These are phyloP conservation scores for Exsudoporus floridanus DNA, from an alignment of 1,284 basidiomycete genomes.

Conservation along the genomic window DNA sequence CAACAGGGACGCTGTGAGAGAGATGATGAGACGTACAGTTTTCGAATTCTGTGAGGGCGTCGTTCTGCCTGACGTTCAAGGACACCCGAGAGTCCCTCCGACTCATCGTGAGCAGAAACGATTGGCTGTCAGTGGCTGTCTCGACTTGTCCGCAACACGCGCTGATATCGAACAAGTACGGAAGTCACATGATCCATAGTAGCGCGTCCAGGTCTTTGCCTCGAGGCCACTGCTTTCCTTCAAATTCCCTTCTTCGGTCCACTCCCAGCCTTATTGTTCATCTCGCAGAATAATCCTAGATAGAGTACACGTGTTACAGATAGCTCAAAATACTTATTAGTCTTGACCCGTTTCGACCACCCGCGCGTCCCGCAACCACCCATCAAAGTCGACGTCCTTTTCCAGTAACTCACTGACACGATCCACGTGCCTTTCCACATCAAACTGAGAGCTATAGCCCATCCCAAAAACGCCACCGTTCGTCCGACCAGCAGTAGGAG, in stretches of 20 bases:
- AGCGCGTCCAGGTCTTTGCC: conserved; percentile 28
- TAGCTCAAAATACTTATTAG: conserved; percentile 7
- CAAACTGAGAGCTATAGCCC: conserved; percentile 49
- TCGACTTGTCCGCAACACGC: conserved; percentile 25
- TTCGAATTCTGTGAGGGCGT: conserved; percentile 78
- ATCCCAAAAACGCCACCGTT: conserved; percentile 33
- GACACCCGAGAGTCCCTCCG: conserved; percentile 77
- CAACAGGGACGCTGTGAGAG: conserved; percentile 12
- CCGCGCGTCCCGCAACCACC: conserved; percentile 42
- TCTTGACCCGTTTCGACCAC: conserved; percentile 18
- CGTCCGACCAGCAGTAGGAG: conserved; percentile 15
- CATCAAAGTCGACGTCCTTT: conserved; percentile 46
- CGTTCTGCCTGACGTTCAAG: conserved; percentile 64
- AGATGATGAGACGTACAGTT: conserved; percentile 56
- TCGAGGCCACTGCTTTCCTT: conserved; percentile 32
- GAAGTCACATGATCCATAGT: conserved; percentile 28
- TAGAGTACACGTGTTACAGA: conserved; percentile 23
- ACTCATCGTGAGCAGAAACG: conserved; percentile 60
- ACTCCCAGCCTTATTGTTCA: conserved; percentile 14
- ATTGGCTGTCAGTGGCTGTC: conserved; percentile 27
- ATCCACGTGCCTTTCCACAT: conserved; percentile 44
- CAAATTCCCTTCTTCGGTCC: conserved; percentile 26
- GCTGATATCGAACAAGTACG: conserved; percentile 36
- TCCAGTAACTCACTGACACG: conserved; percentile 44
- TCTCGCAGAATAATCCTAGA: conserved; percentile 16